These are phyloP conservation scores for Cytospora piceae DNA, from an alignment of 2,329 filamentous ascomycete species.

Conservation along the genomic window DNA sequence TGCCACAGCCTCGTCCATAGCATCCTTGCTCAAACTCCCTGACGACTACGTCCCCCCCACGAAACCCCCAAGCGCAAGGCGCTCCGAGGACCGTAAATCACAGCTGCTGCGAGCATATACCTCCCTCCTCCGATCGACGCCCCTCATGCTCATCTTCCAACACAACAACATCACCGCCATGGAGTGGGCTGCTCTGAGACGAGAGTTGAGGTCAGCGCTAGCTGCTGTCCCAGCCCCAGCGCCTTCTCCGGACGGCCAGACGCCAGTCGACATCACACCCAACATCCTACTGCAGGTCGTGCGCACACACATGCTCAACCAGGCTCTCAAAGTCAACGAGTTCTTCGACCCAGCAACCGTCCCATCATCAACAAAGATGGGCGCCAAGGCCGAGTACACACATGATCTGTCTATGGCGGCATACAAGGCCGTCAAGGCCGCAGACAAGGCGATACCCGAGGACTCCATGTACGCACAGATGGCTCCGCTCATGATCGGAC, in stretches of 20 bases:
- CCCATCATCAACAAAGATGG: constrained; percentile 38
- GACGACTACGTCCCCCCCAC: constrained; percentile 63
- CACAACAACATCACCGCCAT: constrained; percentile 70
- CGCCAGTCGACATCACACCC: constrained; percentile 54
- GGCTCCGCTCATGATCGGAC: constrained; percentile 77
- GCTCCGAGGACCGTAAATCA: constrained; percentile 84
- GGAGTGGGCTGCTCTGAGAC: constrained; percentile 74
- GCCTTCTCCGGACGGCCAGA: constrained; percentile 38
- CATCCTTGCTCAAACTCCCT: constrained; percentile 42
- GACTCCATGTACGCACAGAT: constrained; percentile 61
- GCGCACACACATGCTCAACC: constrained; percentile 85
- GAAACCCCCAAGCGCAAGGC: constrained; percentile 87
- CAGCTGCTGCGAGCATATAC: constrained; percentile 87
- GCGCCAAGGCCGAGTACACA: constrained; percentile 42
- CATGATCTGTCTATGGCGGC: constrained; percentile 61
- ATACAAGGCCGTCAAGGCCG: constrained; percentile 51
- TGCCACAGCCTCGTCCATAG: constrained; percentile 32
- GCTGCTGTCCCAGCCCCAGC: constrained; percentile 44
- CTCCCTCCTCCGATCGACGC: constrained; percentile 82
- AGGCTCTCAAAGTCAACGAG: constrained; percentile 83
- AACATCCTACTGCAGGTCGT: constrained; percentile 79
- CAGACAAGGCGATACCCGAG: constrained; percentile 38
- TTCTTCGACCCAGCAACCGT: constrained; percentile 65
- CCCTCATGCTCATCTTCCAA: constrained; percentile 82
- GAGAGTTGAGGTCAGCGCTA: constrained; percentile 63